Conservation (phyloP, 2,329 filamentous ascomycete species). For the Pyrenophora seminiperda region DNA sequence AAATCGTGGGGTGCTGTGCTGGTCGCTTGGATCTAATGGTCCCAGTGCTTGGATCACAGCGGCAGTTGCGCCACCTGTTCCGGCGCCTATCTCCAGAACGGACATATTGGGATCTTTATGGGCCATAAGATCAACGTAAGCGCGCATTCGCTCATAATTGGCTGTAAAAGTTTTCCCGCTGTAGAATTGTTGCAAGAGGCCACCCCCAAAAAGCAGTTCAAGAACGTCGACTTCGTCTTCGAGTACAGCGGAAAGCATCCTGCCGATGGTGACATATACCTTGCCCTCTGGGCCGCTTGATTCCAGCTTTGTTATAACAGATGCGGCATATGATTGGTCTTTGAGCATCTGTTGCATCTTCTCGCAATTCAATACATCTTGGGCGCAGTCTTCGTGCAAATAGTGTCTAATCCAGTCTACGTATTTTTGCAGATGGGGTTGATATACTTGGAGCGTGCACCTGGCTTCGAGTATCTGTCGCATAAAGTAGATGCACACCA, state of each 20-base stretch:
- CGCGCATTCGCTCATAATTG: not conserved
- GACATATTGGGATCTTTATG: not conserved
- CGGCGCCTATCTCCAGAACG: not conserved
- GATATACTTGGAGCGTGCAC: not conserved
- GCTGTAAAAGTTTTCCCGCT: not conserved
- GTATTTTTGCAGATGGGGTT: not conserved
- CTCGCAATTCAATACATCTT: not conserved
- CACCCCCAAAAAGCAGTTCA: not conserved
- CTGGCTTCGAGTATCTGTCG: not conserved
- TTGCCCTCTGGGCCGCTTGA: not conserved
- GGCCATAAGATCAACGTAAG: not conserved
- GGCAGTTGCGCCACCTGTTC: not conserved
- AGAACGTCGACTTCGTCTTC: not conserved
- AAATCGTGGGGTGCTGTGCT: not conserved
- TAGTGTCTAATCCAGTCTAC: not conserved
- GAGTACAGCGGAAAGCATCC: not conserved
- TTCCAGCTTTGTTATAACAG: not conserved
- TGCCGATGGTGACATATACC: not conserved
- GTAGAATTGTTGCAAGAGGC: not conserved
- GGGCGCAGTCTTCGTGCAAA: no score
- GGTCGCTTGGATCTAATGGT: not conserved
- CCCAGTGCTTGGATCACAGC: not conserved
- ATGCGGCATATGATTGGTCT: not conserved
- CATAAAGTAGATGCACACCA: not conserved
- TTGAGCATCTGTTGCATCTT: not conserved